These are phyloP conservation scores for Fusarium falciforme DNA, from an alignment of 2,329 filamentous ascomycete species.

Conservation along the genomic window DNA sequence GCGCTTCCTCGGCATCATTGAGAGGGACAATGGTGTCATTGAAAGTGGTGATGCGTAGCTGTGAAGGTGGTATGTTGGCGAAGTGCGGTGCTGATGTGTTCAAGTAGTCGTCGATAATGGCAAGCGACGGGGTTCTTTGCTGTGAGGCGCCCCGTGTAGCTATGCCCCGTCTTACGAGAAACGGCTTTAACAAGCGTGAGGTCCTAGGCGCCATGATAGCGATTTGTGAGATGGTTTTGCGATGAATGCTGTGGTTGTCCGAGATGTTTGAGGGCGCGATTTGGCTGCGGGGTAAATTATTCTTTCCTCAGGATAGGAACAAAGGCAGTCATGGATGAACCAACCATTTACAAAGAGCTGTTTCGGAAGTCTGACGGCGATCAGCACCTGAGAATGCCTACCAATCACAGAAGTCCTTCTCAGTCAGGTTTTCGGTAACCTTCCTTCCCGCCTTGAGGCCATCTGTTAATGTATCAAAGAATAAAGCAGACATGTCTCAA, in stretches of 20 bases:
- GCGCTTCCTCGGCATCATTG: not conserved
- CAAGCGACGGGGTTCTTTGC: not conserved
- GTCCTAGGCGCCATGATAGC: not conserved
- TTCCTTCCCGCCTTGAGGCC: too few species aligned
- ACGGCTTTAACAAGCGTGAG: not conserved
- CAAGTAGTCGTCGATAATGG: not conserved
- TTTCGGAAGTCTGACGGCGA: too few species aligned
- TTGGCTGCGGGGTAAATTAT: not conserved
- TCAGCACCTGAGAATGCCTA: too few species aligned
- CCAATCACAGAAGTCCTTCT: not conserved
- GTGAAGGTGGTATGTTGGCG: not conserved
- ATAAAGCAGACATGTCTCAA: not conserved
- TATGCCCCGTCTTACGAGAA: not conserved
- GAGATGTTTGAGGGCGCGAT: not conserved
- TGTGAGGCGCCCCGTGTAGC: not conserved
- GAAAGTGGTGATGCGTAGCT: not conserved
- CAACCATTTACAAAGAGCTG: too few species aligned
- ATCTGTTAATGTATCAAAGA: not conserved
- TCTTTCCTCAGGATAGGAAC: too few species aligned
- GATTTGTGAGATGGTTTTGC: not conserved
- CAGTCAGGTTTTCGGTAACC: not conserved
- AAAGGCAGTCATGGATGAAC: too few species aligned
- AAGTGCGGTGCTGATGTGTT: not conserved
- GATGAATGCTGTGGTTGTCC: not conserved
- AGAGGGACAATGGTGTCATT: not conserved